Evolutionary conservation across 2,329 filamentous ascomycete genomes (phyloP).

Genomic region (Pleurostoma richardsiae): DNA sequence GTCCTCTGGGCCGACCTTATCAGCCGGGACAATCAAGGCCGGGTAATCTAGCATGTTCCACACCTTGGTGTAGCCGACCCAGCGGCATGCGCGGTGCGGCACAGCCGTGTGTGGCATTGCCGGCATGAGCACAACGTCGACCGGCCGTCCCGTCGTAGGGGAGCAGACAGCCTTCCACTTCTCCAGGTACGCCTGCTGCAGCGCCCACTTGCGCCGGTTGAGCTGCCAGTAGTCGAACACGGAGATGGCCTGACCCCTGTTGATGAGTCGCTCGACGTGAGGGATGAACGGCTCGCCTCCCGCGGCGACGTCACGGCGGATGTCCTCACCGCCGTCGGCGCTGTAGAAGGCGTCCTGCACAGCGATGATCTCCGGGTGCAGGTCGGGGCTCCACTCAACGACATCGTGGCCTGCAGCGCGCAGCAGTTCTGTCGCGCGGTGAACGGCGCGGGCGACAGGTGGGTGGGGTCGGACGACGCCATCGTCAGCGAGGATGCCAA

Average conservation of each 20-base stretch:
- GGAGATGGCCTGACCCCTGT: slow-evolving; percentile 46
- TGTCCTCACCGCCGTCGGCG: slow-evolving; percentile 59
- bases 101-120: slow-evolving; percentile 56
- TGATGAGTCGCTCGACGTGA: slow-evolving; percentile 52
- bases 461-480: slow-evolving; percentile 50
- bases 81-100: slow-evolving; percentile 31
- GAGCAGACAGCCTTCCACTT: slow-evolving; percentile 48
- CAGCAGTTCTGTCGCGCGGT: slow-evolving; percentile 29
- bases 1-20: slow-evolving; percentile 33
- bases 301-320: slow-evolving; percentile 44
- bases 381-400: slow-evolving; percentile 42
- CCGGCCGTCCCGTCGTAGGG: slow-evolving; percentile 32
- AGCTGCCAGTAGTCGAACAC: slow-evolving; percentile 66
- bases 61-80: slow-evolving; percentile 56
- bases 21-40: slow-evolving; percentile 50
- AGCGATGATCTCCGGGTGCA: slow-evolving; percentile 42
- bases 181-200: slow-evolving; percentile 52
- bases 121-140: slow-evolving; percentile 54
- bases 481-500: slow-evolving; percentile 46
- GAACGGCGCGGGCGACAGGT: slow-evolving; percentile 40
- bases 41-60: slow-evolving; percentile 61
- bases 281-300: slow-evolving; percentile 57
- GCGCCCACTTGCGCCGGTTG: slow-evolving; percentile 49
- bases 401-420: slow-evolving; percentile 46
- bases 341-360: slow-evolving; percentile 54